Conservation (phyloP, 805 yeast genomes). For the Kockiozyma suomiensis region DNA sequence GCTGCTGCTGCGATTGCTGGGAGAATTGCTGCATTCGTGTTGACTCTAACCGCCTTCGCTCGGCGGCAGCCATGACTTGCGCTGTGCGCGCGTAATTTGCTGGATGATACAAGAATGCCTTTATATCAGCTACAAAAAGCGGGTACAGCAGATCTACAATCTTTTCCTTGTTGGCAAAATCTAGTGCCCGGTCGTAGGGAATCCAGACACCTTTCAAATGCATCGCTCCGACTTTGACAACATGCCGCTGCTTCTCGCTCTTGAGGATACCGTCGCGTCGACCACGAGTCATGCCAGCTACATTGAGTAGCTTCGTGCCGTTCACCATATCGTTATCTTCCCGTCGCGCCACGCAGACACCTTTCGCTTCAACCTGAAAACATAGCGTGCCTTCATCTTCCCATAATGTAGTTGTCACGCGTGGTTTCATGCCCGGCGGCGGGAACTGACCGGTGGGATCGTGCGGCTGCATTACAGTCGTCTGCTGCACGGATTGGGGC, state of each 20-base stretch:
- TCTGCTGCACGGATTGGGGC: slow-evolving; percentile 10
- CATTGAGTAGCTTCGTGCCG: slow-evolving; percentile 81
- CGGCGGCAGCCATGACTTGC: slow-evolving; percentile 43
- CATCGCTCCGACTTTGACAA: slow-evolving; percentile 85
- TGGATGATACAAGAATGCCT: slow-evolving; percentile 45
- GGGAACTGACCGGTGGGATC: slow-evolving; percentile 39
- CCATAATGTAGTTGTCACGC: slow-evolving; percentile 83
- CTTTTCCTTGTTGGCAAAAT: slow-evolving; percentile 78
- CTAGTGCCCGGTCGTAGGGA: slow-evolving; percentile 79
- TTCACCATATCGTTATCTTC: slow-evolving; percentile 89
- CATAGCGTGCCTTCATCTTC: slow-evolving; percentile 84
- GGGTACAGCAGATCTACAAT: slow-evolving; percentile 71
- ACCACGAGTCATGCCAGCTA: slow-evolving; percentile 85
- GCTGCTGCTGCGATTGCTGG: slow-evolving; percentile 6
- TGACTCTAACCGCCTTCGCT: slow-evolving; percentile 36
- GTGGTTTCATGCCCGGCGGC: slow-evolving; percentile 46
- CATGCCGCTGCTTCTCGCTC: slow-evolving; percentile 74
- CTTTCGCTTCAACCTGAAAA: slow-evolving; percentile 81
- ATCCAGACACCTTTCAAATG: slow-evolving; percentile 90
- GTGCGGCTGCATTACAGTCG: slow-evolving; percentile 1
- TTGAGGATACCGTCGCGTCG: slow-evolving; percentile 85
- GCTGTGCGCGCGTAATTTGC: slow-evolving; percentile 41
- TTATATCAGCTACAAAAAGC: slow-evolving; percentile 72
- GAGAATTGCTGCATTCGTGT: slow-evolving; percentile 16
- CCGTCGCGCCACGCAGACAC: slow-evolving; percentile 76